A percentile compares a stretch with the other conserved stretches of the same genome.
These are phyloP conservation scores for Diaporthe humulicola DNA, from an alignment of 2,329 filamentous ascomycete genomes.

Conservation along the genomic window DNA sequence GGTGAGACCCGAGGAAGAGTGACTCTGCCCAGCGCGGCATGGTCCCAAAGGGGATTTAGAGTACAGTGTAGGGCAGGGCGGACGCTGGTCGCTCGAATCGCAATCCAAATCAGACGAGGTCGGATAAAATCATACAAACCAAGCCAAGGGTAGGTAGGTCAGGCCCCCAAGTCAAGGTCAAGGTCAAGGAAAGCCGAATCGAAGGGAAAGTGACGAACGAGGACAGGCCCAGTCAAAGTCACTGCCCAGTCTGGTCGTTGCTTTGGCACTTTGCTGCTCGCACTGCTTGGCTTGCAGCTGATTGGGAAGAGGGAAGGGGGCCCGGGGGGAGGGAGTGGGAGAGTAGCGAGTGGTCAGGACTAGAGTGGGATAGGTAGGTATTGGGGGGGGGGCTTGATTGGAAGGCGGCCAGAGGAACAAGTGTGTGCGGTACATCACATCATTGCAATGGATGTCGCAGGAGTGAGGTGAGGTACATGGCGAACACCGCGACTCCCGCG, in stretches of 20 bases:
- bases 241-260: neutral
- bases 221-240: neutral
- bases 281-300: conserved; percentile 19
- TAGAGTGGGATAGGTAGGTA: neutral
- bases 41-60: conserved; percentile 19
- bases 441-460: neutral
- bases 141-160: neutral
- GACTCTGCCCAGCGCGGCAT: conserved; percentile 23
- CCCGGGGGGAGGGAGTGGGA: neutral
- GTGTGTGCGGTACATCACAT: conserved; percentile 18
- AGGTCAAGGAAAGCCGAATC: neutral
- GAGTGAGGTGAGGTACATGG: neutral
- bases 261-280: conserved; percentile 18
- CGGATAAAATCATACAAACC: conserved; percentile 23
- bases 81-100: conserved; percentile 8
- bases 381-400: neutral
- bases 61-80: conserved; percentile 8
- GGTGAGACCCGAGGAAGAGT: conserved; percentile 25
- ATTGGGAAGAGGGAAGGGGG: neutral
- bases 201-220: neutral
- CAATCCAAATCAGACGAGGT: conserved; percentile 26
- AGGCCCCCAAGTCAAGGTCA: neutral
- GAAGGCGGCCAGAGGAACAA: neutral
- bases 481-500: neutral
- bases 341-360: conserved; percentile 1